Evolutionary conservation across 1,284 basidiomycete species (phyloP), one percentile per base, ranked within the genome.

Genomic region (Ustilago loliicola): DNA sequence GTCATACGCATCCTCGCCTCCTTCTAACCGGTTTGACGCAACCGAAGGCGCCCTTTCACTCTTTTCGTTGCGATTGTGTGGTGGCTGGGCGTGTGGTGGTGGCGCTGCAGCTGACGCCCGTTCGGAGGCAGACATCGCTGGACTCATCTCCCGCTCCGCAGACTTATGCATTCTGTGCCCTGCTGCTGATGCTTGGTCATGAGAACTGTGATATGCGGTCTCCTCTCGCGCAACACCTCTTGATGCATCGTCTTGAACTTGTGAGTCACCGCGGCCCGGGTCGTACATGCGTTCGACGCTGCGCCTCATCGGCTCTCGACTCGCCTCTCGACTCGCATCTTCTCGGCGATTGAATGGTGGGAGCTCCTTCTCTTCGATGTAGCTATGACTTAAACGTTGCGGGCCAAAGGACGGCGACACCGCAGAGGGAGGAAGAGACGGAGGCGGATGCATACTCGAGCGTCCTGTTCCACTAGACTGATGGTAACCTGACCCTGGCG

Each of bases 381-480:
- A n/a, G 9, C 42, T 40, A 4, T 64, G 61, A 19, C 19, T 45
- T 21, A 60, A 27, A 51, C 55, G 68, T 25, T 75, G 72, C 7
- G 64, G 72, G 19, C 55, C 67, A 23, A 66, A 59, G 23, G 73
- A 64, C 1, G 70, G 61, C 19, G 61, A 66, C 1, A 27, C 23
- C 1, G 64, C 61, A 48, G 57, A 55, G 0, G 56, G 56, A 23
- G 65, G 65, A 48, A 71, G n/a, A n/a, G 68, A 61, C 13, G 61
- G 61, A n/a, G 45, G 68, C n/a, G 52, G 32, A 6, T 67, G 61
- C 38, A 50, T 52, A 23, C 55, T 47, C n/a, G 64, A 54, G 5
- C 45, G 61, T 10, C n/a, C 51, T 19, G 38, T 11, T 40, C 32
- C 56, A 15, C 48, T 51, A 11, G 57, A 6, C 8, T 50, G 67